A percentile compares a stretch with the other conserved stretches of the same genome.
phyloP scores from a whole-genome alignment of 345 rosid genomes.

The Eucalyptus polyanthemos region DNA sequence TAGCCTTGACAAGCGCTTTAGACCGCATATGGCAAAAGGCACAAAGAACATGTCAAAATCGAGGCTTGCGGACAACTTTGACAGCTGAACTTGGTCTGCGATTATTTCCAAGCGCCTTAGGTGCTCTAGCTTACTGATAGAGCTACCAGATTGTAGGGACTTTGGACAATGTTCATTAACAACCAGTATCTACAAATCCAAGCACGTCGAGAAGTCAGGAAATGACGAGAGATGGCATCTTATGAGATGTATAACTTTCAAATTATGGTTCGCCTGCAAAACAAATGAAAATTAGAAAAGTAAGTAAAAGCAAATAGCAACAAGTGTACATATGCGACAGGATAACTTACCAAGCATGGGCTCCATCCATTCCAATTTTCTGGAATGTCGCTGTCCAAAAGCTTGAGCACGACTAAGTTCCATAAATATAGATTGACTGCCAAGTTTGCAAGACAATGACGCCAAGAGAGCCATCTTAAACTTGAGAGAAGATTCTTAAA shows the following conservation, averaged over 20 bases:
- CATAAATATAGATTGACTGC: background rate
- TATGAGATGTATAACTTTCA: background rate
- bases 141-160: background rate
- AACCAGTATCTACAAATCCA: background rate
- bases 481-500: background rate
- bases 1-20: background rate
- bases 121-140: background rate
- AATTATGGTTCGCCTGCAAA: background rate
- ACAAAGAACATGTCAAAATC: background rate
- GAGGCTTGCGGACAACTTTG: background rate
- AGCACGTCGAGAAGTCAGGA: background rate
- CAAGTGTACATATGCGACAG: background rate
- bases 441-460: background rate
- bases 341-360: background rate
- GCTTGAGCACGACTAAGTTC: background rate
- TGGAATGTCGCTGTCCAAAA: background rate
- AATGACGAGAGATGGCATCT: background rate
- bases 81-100: background rate
- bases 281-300: background rate
- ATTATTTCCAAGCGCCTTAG: background rate
- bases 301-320: background rate
- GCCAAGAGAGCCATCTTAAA: background rate
- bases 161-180: background rate
- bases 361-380: background rate
- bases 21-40: background rate